phyloP scores from a whole-genome alignment of 345 rosid genomes.

The Syzygium jambos region DNA sequence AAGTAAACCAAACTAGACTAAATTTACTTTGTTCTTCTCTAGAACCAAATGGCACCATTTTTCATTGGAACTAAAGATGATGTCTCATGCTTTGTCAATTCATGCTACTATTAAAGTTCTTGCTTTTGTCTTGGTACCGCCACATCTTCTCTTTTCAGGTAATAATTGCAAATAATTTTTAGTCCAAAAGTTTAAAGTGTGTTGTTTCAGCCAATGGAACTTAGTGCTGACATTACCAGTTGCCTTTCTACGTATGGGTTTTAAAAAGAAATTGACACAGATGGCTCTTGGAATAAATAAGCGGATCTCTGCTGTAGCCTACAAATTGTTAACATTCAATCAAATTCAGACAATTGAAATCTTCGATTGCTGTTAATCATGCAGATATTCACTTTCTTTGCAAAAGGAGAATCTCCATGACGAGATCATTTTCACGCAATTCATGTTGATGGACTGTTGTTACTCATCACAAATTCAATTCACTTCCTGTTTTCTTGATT shows the following conservation, averaged over 20 bases:
- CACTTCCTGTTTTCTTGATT: slow-evolving; percentile 7
- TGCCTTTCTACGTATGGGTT: background rate
- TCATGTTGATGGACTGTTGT: background rate
- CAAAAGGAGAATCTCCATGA: background rate
- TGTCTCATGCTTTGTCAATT: background rate
- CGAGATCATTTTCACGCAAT: background rate
- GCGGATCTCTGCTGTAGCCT: background rate
- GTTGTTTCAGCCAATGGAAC: background rate
- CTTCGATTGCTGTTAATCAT: background rate
- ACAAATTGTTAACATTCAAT: background rate
- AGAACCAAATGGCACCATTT: background rate
- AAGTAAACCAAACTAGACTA: background rate
- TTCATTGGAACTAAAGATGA: background rate
- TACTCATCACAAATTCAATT: background rate
- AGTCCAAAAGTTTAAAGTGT: background rate
- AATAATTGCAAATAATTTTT: background rate
- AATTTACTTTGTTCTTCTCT: background rate
- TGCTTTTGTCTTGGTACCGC: background rate
- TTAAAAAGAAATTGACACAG: background rate
- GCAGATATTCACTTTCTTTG: background rate
- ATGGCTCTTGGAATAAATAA: background rate
- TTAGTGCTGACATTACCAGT: background rate
- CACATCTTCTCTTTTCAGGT: background rate
- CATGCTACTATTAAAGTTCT: background rate
- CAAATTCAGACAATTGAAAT: background rate